A percentile compares a stretch with the other conserved stretches of the same genome.
Conservation (phyloP, 192 early-diverging fungal species). For the Gamsiella multidivaricata region DNA sequence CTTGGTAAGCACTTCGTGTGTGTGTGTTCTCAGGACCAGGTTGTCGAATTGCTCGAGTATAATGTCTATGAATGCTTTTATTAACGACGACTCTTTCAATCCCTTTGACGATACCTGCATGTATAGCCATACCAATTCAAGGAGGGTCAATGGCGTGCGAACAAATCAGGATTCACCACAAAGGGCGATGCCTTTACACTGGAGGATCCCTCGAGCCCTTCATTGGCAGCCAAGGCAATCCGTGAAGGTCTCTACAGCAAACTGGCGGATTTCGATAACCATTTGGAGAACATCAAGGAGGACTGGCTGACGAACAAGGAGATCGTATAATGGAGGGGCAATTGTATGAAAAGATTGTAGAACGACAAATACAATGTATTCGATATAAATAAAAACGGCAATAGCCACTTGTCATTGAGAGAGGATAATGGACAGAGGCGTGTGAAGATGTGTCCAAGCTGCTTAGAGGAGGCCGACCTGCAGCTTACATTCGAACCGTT, state of each 20-base stretch:
- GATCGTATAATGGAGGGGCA: slow-evolving; percentile 2
- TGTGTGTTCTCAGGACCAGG: background rate
- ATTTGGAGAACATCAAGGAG: slow-evolving; percentile 69
- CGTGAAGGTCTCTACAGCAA: slow-evolving; percentile 52
- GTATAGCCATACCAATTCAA: slow-evolving; percentile 62
- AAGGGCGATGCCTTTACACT: slow-evolving; percentile 40
- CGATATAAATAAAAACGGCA: no score
- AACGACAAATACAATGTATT: background rate
- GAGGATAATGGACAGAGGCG: no score
- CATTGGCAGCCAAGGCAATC: slow-evolving; percentile 50
- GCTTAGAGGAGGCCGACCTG: no score
- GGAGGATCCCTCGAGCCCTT: slow-evolving; percentile 44
- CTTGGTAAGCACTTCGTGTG: slow-evolving; percentile 9
- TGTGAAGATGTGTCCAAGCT: no score
- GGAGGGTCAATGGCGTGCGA: slow-evolving; percentile 64
- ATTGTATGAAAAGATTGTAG: background rate
- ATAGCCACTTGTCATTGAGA: no score
- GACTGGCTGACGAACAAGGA: slow-evolving; percentile 72
- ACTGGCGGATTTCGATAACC: slow-evolving; percentile 75
- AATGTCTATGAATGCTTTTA: background rate
- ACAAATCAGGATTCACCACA: slow-evolving; percentile 53
- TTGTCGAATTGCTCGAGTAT: background rate
- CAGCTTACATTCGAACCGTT: no score
- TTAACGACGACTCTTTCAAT: background rate
- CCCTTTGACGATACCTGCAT: background rate